Base-by-base conservation (phyloP, 169 alveolate species). In the Cyclospora cayetanensis region DNA sequence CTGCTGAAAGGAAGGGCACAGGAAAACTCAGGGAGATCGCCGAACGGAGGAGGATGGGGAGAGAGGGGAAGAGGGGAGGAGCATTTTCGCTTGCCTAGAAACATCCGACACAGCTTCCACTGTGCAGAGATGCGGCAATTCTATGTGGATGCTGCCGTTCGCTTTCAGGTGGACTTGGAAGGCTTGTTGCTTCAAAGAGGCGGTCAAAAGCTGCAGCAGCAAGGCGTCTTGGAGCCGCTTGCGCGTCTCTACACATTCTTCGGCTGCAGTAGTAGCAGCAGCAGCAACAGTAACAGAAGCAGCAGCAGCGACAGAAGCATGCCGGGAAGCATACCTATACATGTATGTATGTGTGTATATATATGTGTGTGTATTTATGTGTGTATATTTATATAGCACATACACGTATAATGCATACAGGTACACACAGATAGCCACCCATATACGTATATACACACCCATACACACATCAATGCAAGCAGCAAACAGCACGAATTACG, bases 201-300 rank as follows among this genome's bases (percentile, higher is more conserved):
- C 43, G 7, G 35, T 29, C 27, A 9, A 46, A 41, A 66, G 50
- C 80, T 66, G 80, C 80, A 66, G 80, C 80, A 66, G 80, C 80
- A 66, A 20, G 11, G 80, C 4, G 80, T 66, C 80, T 27, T 66
- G 80, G 31, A 66, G 50, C 43, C 80, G 80, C 80, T 66, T 66
- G 4, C 80, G 80, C 1, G 80, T 66, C 80, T 66, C 80, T 27
- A 66, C 80, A 29, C 85, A 74, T 43, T 37, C 85, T 1, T 4
- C 65, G 22, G 85, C 85, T 74, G 85, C 85, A 74, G 63, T 63
- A 74, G 85, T 63, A 74, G 65, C 85, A 74, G 63, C 85, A 74
- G 37, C 87, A 76, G 68, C 68, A 50, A 11, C 9, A 9, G 60
- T 18, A 50, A 9, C 60, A 50, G 9, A 50, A 76, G 22, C 87